Evolutionary conservation across 805 yeast species (phyloP), one percentile per base, ranked within the genome.

Genomic region (Lachancea nothofagi): DNA sequence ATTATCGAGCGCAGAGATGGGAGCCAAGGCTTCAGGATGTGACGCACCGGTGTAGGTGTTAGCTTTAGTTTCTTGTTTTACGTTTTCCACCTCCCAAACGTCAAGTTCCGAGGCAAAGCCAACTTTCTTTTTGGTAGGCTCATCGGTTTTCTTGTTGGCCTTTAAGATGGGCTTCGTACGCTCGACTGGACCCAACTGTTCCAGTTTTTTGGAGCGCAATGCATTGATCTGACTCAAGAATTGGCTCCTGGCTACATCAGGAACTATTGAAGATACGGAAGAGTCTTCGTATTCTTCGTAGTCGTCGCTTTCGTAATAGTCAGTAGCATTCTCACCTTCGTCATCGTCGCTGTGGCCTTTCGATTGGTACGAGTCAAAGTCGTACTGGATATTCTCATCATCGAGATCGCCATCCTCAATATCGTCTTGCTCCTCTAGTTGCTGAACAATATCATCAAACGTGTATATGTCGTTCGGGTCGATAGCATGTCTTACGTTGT

Each of bases 71-170:
- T 57, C 63, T 8, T 47, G 47, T 37, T 62, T 62, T 21, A 57
- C 39, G 41, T 48, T 61, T 40, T 60, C 63, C 13, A 62, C 57
- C 42, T 60, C 64, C 38, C 50, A 50, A 15, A 62, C 51, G 41
- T 60, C 61, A 7, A 61, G 46, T n/a, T 43, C 37, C 4, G 51
- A 30, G 2, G 65, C 66, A 44, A 62, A 62, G 2, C 60, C 57
- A 28, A 62, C 64, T 29, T 39, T 42, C 36, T 60, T 62, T 37
- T n/a, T n/a, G n/a, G 51, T 51, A 9, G 39, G 44, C 27, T 50
- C 49, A 2, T 41, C 39, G 19, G 32, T 29, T 5, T 30, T 38
- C 26, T 25, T 32, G 9, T 15, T 33, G 7, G 34, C 36, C 32
- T 44, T 38, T 7, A 41, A 20, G 12, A 41, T 41, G 12, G 47